Evolutionary conservation across 257 asterid genomes (phyloP), one percentile per base, ranked within the genome.

Genomic region (Perilla frutescens): DNA sequence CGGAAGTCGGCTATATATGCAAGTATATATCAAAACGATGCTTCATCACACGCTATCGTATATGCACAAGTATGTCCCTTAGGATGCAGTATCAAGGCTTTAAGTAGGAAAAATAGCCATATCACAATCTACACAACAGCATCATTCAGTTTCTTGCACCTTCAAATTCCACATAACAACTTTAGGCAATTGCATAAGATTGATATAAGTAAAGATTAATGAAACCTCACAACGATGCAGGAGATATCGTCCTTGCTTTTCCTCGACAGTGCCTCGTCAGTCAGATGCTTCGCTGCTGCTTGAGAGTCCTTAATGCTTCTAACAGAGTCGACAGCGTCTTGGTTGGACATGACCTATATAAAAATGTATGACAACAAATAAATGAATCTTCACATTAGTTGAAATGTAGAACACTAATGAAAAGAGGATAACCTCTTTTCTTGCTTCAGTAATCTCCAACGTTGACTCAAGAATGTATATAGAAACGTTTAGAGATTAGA

Each of bases 221-320:
- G 85, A 72, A 91, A 89, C 84, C 87, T 88, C 12, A 91, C 96
- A 61, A 94, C 97, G 7, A 94, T 90, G 88, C 97, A 90, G 32
- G 99, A 94, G 79, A 94, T 88, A 61, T 94, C 97, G 72, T 91
- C 99, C 84, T 85, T 88, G 81, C 97, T 91, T 69, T 85, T 90
- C 78, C 90, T 83, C 2, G 83, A 62, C 26, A 94, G 61, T 4
- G 99, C 97, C 66, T 87, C 87, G 1, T 81, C 84, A 10, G 82
- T 66, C 37, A 94, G 78, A 72, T 66, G 95, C 83, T 87, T 92
- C 13, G 99, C 97, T 5, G 97, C 97, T 32, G 82, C 75, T n/a
- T 78, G 83, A 0, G 95, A 72, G 77, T 90, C 97, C 77, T 87
- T 90, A 2, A 85, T 81, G 81, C 75, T 68, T 83, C 74, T 88